Base-by-base conservation (phyloP, 2,329 filamentous ascomycete species). In the Leptographium galeiforme region DNA sequence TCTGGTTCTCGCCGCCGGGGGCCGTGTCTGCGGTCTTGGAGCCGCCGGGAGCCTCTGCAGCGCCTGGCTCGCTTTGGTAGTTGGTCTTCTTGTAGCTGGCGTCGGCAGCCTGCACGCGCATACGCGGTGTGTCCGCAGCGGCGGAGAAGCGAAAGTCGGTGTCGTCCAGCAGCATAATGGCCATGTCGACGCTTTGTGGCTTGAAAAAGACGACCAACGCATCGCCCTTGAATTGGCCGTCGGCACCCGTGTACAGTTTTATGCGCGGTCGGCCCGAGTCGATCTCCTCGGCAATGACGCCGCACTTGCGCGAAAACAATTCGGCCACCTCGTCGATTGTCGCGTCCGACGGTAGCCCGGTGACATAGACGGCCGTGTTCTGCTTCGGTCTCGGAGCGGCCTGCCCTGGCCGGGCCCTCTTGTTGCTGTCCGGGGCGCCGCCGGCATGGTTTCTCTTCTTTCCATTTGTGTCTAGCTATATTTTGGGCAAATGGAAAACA, bases 161-260 rank as follows among this genome's bases (percentile, higher is more conserved):
- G 62, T 89, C 87, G 66, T 94, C 87, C 13, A 89, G 75, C 62
- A 93, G 75, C 71, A 84, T 81, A 59, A 91, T 86, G 46, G 88
- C 88, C 71, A 89, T 84, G 44, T 85, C 74, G 55, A 98, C 91
- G n/a, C 87, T 94, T 64, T 95, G 89, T 0, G 89, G 86, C 61
- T 93, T 88, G 77, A 95, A 96, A 70, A 94, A 98, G 39, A 97
- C 87, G 53, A 98, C 75, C 36, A 98, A 76, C 2, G 88, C 90
- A 64, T 97, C 90, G 56, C 93, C 93, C 65, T 96, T 97, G 75
- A 95, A 95, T 16, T 81, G 79, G 19, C 89, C 93, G 1, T 83
- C 70, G 1, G 85, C 81, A 64, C 96, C 84, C 19, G 75, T 81
- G 70, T 98, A 98, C 67, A 98, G 81, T 71, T 95, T 97, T 69